A percentile compares a stretch with the other conserved stretches of the same genome.
Conservation (phyloP, 257 asterid genomes). For the Capsicum pubescens region DNA sequence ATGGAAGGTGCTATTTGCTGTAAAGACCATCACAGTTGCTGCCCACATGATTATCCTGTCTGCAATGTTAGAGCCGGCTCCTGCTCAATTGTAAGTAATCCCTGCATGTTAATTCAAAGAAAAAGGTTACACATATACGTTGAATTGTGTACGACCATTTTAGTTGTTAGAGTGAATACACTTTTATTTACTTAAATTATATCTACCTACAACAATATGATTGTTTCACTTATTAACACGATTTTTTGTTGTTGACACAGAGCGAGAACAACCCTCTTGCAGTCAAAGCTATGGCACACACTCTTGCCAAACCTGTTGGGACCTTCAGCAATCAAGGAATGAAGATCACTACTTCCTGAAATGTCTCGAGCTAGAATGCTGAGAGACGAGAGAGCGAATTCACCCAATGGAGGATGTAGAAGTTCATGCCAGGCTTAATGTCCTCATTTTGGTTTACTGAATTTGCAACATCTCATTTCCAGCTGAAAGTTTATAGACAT, state of each 20-base stretch:
- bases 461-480: constrained; percentile 28
- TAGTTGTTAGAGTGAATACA: too few species aligned
- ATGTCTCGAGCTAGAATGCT: constrained; percentile 16
- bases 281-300: constrained; percentile 67
- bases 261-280: constrained; percentile 69
- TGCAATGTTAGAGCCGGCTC: constrained; percentile 73
- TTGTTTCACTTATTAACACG: background rate
- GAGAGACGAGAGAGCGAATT: constrained; percentile 24
- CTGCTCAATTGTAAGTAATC: constrained; percentile 61
- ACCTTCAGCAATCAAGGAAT: constrained; percentile 37
- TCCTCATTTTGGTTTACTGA: constrained; percentile 26
- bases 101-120: background rate
- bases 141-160: background rate
- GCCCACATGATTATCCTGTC: constrained; percentile 82
- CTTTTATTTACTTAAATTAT: background rate
- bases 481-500: background rate
- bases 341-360: constrained; percentile 45
- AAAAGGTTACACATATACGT: background rate
- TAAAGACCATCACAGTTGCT: constrained; percentile 77
- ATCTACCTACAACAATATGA: background rate
- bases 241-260: constrained; percentile 41
- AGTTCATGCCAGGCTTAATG: background rate
- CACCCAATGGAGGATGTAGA: constrained; percentile 16
- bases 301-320: constrained; percentile 60
- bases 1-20: constrained; percentile 79